Conservation (phyloP, 306 rosid species). For the Casuarina glauca region DNA sequence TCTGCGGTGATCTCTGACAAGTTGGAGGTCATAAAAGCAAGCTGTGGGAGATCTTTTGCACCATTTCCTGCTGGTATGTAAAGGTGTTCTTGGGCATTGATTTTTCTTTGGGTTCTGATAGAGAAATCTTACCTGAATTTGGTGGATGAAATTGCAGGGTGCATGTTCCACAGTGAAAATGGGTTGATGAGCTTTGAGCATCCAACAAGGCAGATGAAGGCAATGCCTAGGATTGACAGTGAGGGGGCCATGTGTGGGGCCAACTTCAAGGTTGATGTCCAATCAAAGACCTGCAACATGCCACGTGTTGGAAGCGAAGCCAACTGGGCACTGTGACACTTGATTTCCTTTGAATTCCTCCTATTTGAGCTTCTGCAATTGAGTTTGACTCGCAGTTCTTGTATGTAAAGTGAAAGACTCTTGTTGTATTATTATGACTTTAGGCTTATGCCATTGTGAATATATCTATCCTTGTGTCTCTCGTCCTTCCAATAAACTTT, state of each 20-base stretch:
- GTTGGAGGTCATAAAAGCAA: slow-evolving; percentile 61
- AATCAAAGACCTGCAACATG: slow-evolving; percentile 58
- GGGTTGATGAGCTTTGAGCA: slow-evolving; percentile 85
- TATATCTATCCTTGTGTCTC: too few species aligned
- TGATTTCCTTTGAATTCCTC: not conserved
- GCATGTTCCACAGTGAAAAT: slow-evolving; percentile 84
- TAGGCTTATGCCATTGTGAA: not conserved
- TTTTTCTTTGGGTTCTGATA: not conserved
- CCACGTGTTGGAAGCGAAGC: slow-evolving; percentile 99
- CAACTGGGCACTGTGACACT: slow-evolving; percentile 66
- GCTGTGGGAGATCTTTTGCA: slow-evolving; percentile 96
- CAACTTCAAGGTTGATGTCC: slow-evolving; percentile 79
- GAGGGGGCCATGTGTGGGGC: slow-evolving; percentile 97
- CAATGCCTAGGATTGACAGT: slow-evolving; percentile 93
- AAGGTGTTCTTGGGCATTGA: not conserved
- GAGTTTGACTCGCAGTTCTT: slow-evolving; percentile 13
- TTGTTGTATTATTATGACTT: slow-evolving; percentile 3
- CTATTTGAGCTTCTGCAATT: not conserved
- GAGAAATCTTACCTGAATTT: not conserved
- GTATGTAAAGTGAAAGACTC: not conserved
- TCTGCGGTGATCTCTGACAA: slow-evolving; percentile 73
- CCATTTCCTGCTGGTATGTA: slow-evolving; percentile 83
- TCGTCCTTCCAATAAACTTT: too few species aligned
- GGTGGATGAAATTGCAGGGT: slow-evolving; percentile 52
- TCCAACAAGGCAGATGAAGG: slow-evolving; percentile 85